phyloP scores from a whole-genome alignment of 257 asterid genomes.

The Solanum medicagineum region DNA sequence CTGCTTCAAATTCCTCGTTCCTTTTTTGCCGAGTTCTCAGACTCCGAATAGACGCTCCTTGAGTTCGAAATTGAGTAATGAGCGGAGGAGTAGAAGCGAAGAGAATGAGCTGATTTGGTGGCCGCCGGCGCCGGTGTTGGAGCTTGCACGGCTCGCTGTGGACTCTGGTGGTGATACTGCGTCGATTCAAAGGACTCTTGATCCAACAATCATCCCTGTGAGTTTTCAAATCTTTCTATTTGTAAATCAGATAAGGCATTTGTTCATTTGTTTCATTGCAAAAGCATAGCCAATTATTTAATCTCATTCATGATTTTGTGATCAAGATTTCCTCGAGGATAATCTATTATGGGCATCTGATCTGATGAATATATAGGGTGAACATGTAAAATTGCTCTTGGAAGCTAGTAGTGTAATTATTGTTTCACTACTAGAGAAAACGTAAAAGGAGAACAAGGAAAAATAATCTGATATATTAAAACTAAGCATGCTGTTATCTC shows the following conservation, averaged over 20 bases:
- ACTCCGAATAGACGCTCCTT: slow-evolving; percentile 20
- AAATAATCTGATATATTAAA: background rate
- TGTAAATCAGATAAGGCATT: no score
- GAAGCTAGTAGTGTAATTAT: background rate
- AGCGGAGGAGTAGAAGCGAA: slow-evolving; percentile 4
- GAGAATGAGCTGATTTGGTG: slow-evolving; percentile 43
- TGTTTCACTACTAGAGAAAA: background rate
- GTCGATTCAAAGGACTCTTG: slow-evolving; percentile 60
- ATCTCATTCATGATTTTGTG: background rate
- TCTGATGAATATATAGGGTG: background rate
- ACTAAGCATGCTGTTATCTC: background rate
- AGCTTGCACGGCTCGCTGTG: slow-evolving; percentile 69
- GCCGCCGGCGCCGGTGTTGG: slow-evolving; percentile 72
- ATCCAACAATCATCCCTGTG: slow-evolving; percentile 52
- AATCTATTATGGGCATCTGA: background rate
- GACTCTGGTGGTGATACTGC: slow-evolving; percentile 82
- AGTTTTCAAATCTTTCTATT: background rate
- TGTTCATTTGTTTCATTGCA: background rate
- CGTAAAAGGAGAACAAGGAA: background rate
- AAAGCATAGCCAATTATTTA: background rate
- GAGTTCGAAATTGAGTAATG: background rate
- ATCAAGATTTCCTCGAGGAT: background rate
- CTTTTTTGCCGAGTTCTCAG: slow-evolving; percentile 14
- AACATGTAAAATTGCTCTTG: background rate
- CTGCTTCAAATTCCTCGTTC: slow-evolving; percentile 73